Percentiles rank a stretch among this genome's conserved stretches.
phyloP scores from a whole-genome alignment of 345 rosid species.

The Citrus trifoliata region DNA sequence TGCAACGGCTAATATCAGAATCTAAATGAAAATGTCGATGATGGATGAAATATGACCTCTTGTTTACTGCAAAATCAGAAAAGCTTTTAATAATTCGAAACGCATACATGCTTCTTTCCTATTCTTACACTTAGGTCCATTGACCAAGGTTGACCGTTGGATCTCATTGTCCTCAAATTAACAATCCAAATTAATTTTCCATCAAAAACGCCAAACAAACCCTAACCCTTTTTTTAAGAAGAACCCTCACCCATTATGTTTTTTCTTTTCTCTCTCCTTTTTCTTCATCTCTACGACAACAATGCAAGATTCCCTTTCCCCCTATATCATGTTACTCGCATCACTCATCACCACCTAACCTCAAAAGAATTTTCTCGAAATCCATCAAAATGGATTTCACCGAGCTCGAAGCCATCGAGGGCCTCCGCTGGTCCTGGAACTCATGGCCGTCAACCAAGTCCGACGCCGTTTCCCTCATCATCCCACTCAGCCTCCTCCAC shows the following conservation, averaged over 20 bases:
- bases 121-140: too few relatives aligned
- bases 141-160: too few relatives aligned
- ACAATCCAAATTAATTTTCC: not conserved
- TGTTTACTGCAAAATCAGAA: too few relatives aligned
- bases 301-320: slow-evolving; percentile 3
- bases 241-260: too few relatives aligned
- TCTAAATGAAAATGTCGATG: too few relatives aligned
- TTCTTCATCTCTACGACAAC: not conserved
- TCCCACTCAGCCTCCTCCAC: slow-evolving; percentile 80
- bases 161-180: too few relatives aligned
- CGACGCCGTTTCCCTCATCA: slow-evolving; percentile 52
- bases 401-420: slow-evolving; percentile 88
- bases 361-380: not conserved
- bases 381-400: slow-evolving; percentile 62
- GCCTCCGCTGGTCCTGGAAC: slow-evolving; percentile 96
- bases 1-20: not conserved
- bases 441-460: slow-evolving; percentile 83
- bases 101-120: too few relatives aligned
- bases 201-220: not conserved
- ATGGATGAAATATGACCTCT: too few relatives aligned
- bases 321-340: not conserved
- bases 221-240: not conserved
- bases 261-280: not conserved
- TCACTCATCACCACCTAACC: not conserved
- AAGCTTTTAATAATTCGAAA: too few relatives aligned